Percentiles rank a stretch among this genome's conserved stretches.
These are phyloP conservation scores for Musa beccarii DNA, from an alignment of 176 grass and related monocot genomes.

Conservation along the genomic window DNA sequence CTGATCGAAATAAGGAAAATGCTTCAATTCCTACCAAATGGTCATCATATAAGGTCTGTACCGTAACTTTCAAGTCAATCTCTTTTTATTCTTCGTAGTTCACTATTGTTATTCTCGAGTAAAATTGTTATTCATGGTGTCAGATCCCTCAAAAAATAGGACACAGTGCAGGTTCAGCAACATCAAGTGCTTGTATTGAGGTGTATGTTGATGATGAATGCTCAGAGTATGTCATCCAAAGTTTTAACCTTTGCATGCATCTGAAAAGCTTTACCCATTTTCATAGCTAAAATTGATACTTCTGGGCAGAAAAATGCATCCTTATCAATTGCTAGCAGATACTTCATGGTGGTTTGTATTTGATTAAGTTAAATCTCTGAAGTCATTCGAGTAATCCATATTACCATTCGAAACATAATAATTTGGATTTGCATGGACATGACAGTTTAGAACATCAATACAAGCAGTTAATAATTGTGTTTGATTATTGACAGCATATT, in stretches of 20 bases:
- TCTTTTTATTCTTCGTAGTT: not conserved
- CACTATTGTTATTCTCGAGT: not conserved
- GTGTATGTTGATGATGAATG: conserved; percentile 71
- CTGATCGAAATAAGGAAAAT: conserved; percentile 86
- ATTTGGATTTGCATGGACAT: not conserved
- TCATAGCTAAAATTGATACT: no score
- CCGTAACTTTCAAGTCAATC: conserved; percentile 4
- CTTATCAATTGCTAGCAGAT: no score
- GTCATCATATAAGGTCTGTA: conserved; percentile 67
- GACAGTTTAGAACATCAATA: no score
- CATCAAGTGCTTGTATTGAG: conserved; percentile 40
- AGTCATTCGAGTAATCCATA: not conserved
- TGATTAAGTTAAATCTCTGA: not conserved
- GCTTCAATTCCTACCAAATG: conserved; percentile 62
- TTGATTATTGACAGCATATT: not conserved
- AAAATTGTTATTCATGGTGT: conserved; percentile 6
- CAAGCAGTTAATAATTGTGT: not conserved
- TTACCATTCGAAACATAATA: not conserved
- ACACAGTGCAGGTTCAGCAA: conserved; percentile 28
- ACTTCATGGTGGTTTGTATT: not conserved
- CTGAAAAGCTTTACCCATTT: no score
- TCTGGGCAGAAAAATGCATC: no score
- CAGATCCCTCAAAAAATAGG: conserved; percentile 57
- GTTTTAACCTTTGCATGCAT: conserved; percentile 9
- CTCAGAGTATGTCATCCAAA: conserved; percentile 40